Evolutionary conservation across 2,329 filamentous ascomycete genomes (phyloP).

Genomic region (Drechslerella stenobrocha): DNA sequence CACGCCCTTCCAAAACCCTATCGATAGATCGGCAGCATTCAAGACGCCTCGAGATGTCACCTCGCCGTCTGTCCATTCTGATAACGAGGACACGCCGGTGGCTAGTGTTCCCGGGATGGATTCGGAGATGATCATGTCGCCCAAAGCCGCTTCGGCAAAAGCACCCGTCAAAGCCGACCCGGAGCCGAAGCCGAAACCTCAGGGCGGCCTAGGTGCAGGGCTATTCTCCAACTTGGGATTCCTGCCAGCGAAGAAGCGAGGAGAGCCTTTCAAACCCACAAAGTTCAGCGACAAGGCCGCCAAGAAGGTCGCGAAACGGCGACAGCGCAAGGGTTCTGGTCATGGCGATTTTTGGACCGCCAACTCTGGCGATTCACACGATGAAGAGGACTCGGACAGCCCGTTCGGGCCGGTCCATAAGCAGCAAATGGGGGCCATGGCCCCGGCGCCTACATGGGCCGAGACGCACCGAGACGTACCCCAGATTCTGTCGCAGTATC

Average conservation of each 20-base stretch:
- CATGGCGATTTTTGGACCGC: conserved; percentile 19
- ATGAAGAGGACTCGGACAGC: conserved; percentile 28
- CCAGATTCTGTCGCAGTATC: conserved; percentile 64
- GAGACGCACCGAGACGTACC: conserved; percentile 65
- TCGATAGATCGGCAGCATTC: conserved; percentile 28
- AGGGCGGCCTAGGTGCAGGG: not conserved
- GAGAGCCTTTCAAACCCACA: conserved; percentile 17
- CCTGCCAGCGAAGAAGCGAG: conserved; percentile 23
- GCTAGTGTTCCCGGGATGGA: conserved; percentile 33
- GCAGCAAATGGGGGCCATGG: not conserved
- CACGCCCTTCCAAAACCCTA: conserved; percentile 29
- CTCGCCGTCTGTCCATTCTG: conserved; percentile 34
- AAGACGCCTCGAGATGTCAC: conserved; percentile 32
- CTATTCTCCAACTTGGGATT: conserved; percentile 35
- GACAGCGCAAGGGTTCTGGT: conserved; percentile 28
- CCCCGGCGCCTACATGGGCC: conserved; percentile 53
- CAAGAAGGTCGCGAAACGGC: conserved; percentile 27
- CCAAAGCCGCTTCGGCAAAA: conserved; percentile 29
- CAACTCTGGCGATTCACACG: conserved; percentile 36
- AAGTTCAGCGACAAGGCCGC: conserved; percentile 45
- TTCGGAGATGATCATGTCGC: conserved; percentile 24
- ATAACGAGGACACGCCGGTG: conserved; percentile 35
- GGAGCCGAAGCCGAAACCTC: conserved; percentile 3
- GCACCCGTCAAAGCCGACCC: conserved; percentile 4
- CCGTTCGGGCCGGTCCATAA: conserved; percentile 12